Evolutionary conservation across 768 basidiomycete genomes (phyloP), one percentile per base, ranked within the genome.

Genomic region (Pleurotus djamor): DNA sequence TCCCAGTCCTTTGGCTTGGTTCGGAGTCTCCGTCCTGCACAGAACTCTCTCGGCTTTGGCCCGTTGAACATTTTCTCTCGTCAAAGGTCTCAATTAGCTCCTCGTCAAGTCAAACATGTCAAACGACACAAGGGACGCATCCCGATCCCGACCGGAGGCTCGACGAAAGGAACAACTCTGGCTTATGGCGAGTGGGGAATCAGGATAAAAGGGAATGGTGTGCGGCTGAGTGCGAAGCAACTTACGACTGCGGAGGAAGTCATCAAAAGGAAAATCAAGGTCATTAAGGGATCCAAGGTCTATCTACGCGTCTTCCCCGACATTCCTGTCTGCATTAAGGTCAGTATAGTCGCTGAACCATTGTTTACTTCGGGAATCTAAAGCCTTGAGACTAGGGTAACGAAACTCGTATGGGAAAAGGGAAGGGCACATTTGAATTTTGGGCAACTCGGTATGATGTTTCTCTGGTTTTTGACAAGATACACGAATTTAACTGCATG

Each of bases 401-500:
- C 66, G 96, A 98, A 74, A 96, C 94, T 4, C 91, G 97, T 81
- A 98, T 98, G 97, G 97, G 97, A 52, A 98, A 98, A 75, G 97
- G 97, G 60, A 99, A 99, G 73, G 97, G 97, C 48, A 85, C 91
- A 0, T 98, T 98, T 66, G 97, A 98, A 69, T 98, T 82, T 71
- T 99, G 97, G 97, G 93, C 96, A 32, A 92, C 91, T 60, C 85
- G 93, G 92, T 94, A 66, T 57, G 85, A 68, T 1, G 21, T 28
- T 28, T 28, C 21, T 28, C 21, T 28, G 2, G 21, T 28, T 28
- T 28, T 28, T 1, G 21, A 28, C 21, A 28, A 28, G 21, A 28
- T 3, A 28, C 21, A 3, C 21, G 21, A 28, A 28, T 33, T 21
- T 61, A 60, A 5, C 55, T 37, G 55, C 38, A 1, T 9, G 1